Evolutionary conservation across 2,329 filamentous ascomycete genomes (phyloP).

Genomic region (Hypoxylon sp.): DNA sequence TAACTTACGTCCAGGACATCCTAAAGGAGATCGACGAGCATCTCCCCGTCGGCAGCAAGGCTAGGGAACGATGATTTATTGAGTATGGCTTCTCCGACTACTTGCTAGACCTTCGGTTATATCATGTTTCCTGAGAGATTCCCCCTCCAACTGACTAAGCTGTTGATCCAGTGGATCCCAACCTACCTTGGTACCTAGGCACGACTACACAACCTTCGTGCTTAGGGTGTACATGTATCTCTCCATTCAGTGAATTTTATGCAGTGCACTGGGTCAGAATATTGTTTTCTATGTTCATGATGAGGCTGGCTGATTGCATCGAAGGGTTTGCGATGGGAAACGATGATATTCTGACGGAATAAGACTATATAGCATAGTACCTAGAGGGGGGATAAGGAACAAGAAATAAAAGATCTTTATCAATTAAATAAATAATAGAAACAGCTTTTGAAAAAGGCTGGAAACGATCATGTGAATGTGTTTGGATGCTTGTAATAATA

Average conservation of each 20-base stretch:
- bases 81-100: not conserved
- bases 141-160: not conserved
- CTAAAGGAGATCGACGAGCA: conserved; percentile 74
- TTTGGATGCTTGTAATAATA: conserved; percentile 1
- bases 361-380: not conserved
- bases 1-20: conserved; percentile 78
- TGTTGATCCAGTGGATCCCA: not conserved
- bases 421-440: not conserved
- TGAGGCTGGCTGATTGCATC: conserved; percentile 16
- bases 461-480: conserved; percentile 13
- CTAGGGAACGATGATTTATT: conserved; percentile 32
- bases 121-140: conserved; percentile 5
- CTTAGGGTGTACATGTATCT: not conserved
- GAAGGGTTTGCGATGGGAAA: not conserved
- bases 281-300: not conserved
- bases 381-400: not conserved
- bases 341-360: not conserved
- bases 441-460: too few species aligned
- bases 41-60: conserved; percentile 43
- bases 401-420: conserved; percentile 2
- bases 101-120: conserved; percentile 2
- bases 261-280: not conserved
- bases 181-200: not conserved
- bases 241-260: not conserved
- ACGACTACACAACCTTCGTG: not conserved